Percentiles rank a stretch among this genome's conserved stretches.
phyloP scores from a whole-genome alignment of 306 rosid species.

The Quercus wislizeni region DNA sequence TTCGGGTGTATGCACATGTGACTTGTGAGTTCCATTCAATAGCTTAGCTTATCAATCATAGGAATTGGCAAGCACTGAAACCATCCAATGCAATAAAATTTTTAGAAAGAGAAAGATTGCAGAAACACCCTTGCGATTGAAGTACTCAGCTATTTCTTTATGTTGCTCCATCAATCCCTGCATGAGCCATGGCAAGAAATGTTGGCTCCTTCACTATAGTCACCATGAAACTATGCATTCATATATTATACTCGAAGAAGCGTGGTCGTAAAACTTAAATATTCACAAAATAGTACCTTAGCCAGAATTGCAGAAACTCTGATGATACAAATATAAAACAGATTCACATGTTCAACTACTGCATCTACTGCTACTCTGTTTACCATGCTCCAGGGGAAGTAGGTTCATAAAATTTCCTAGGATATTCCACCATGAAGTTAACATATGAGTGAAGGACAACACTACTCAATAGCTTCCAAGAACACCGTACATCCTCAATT shows the following conservation, averaged over 20 bases:
- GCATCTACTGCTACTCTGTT: neutral
- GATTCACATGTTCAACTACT: neutral
- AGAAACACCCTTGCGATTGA: slow-evolving; percentile 66
- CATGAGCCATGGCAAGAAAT: slow-evolving; percentile 21
- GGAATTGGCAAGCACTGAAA: slow-evolving; percentile 84
- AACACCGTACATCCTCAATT: neutral
- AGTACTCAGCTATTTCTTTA: slow-evolving; percentile 69
- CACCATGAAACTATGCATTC: slow-evolving; percentile 8
- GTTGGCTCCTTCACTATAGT: slow-evolving; percentile 21
- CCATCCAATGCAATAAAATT: slow-evolving; percentile 76
- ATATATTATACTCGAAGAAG: neutral
- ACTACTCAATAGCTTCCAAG: neutral
- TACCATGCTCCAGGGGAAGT: neutral
- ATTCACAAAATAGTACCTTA: neutral
- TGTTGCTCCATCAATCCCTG: slow-evolving; percentile 90
- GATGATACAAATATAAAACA: neutral
- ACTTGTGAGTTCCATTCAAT: slow-evolving; percentile 90
- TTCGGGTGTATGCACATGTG: slow-evolving; percentile 84
- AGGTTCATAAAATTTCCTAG: neutral
- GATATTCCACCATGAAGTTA: neutral
- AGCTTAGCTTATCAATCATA: slow-evolving; percentile 87
- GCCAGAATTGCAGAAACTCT: neutral
- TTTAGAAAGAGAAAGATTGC: slow-evolving; percentile 79
- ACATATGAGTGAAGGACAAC: neutral
- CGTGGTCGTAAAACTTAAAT: neutral